phyloP scores from a whole-genome alignment of 2,329 filamentous ascomycete genomes.

The Fusarium penzigii region DNA sequence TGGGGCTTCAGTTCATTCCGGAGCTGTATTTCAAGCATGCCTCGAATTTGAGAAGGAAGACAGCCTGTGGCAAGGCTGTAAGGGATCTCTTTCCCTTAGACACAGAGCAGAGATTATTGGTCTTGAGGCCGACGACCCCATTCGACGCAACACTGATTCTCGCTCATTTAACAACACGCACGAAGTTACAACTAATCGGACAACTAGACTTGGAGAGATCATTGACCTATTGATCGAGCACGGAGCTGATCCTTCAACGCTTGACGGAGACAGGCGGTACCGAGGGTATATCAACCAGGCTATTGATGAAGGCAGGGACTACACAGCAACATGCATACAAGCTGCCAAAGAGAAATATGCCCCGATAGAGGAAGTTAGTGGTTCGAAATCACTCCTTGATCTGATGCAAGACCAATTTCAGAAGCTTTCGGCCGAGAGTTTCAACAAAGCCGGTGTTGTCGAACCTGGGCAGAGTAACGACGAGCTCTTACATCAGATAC shows the following conservation, averaged over 20 bases:
- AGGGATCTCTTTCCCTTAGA: no score
- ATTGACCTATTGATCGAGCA: slow-evolving; percentile 21
- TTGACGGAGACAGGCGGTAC: not conserved
- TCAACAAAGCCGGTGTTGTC: not conserved
- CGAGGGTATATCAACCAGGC: not conserved
- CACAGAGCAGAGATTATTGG: no score
- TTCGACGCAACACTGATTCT: no score
- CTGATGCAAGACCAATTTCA: not conserved
- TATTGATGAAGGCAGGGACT: slow-evolving; percentile 2
- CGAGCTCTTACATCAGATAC: not conserved
- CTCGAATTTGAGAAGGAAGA: slow-evolving; percentile 17
- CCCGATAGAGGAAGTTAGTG: no score
- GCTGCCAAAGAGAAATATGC: not conserved
- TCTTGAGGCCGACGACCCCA: no score
- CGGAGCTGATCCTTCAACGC: slow-evolving; percentile 10
- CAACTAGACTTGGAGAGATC: slow-evolving; percentile 23
- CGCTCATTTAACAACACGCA: no score
- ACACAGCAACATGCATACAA: slow-evolving; percentile 5
- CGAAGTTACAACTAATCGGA: not conserved
- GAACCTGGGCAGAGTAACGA: not conserved
- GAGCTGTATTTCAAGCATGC: slow-evolving; percentile 17
- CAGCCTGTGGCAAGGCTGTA: not conserved
- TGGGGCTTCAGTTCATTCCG: slow-evolving; percentile 17
- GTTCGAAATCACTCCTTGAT: not conserved
- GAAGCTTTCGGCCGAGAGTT: not conserved